These are phyloP conservation scores for Cadophora gregata DNA, from an alignment of 2,329 filamentous ascomycete species.

Conservation along the genomic window DNA sequence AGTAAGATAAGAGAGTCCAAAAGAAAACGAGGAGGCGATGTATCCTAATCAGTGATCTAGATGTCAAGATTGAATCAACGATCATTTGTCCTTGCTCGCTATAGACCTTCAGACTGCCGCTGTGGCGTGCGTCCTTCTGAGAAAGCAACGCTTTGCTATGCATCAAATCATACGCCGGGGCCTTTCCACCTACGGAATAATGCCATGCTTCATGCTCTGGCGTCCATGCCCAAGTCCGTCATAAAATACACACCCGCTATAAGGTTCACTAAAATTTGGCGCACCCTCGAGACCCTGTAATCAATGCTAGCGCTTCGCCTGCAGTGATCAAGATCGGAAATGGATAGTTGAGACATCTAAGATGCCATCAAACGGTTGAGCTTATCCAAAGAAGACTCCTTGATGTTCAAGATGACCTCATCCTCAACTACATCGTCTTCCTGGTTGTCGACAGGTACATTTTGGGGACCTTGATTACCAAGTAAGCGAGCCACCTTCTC, in stretches of 20 bases:
- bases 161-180: not conserved
- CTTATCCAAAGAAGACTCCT: slow-evolving; percentile 29
- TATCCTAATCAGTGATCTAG: not conserved
- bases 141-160: not conserved
- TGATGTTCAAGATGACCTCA: slow-evolving; percentile 13
- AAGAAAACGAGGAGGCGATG: no score
- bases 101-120: not conserved
- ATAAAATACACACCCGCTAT: not conserved
- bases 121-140: not conserved
- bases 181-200: not conserved
- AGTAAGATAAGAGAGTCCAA: no score
- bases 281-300: no score
- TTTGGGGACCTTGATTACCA: not conserved
- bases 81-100: slow-evolving; percentile 3
- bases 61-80: not conserved
- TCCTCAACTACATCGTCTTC: slow-evolving; percentile 16
- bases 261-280: not conserved
- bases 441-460: not conserved
- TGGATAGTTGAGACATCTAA: not conserved
- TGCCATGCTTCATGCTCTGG: not conserved
- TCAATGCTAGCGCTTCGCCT: not conserved
- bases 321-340: no score
- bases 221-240: not conserved
- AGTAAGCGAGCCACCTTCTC: slow-evolving; percentile 31
- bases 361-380: slow-evolving; percentile 9